A percentile compares a stretch with the other conserved stretches of the same genome.
Conservation (phyloP, 495 filamentous ascomycete genomes). For the Daldinia childiae region DNA sequence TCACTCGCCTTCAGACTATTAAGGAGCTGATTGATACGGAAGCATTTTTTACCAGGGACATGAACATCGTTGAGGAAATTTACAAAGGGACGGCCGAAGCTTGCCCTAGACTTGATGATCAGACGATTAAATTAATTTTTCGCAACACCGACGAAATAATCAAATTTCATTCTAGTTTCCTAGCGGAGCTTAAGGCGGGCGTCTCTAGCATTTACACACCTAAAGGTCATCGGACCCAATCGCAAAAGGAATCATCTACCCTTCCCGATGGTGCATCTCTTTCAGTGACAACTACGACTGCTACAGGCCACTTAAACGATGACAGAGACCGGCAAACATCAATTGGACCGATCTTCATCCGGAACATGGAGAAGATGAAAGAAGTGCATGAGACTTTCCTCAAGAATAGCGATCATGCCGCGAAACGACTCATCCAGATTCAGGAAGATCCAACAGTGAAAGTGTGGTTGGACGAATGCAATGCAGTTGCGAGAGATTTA, state of each 20-base stretch:
- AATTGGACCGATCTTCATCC: slow-evolving; percentile 80
- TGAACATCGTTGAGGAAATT: slow-evolving; percentile 95
- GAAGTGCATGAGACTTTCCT: slow-evolving; percentile 85
- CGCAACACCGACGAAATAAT: slow-evolving; percentile 89
- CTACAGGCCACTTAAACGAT: slow-evolving; percentile 51
- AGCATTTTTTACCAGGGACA: slow-evolving; percentile 83
- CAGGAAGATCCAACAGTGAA: slow-evolving; percentile 78
- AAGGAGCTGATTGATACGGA: slow-evolving; percentile 94
- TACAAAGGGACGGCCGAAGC: slow-evolving; percentile 94
- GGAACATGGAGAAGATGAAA: slow-evolving; percentile 80
- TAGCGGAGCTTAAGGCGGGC: slow-evolving; percentile 79
- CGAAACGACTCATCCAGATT: slow-evolving; percentile 76
- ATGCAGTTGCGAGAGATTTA: slow-evolving; percentile 84
- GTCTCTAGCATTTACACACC: slow-evolving; percentile 75
- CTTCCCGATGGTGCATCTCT: slow-evolving; percentile 46
- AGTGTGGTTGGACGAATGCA: slow-evolving; percentile 93
- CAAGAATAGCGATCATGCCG: slow-evolving; percentile 85
- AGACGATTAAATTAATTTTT: slow-evolving; percentile 89
- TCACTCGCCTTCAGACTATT: slow-evolving; percentile 78
- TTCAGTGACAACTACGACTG: slow-evolving; percentile 44
- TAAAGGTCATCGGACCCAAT: slow-evolving; percentile 55
- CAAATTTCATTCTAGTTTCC: slow-evolving; percentile 79
- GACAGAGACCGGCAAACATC: slow-evolving; percentile 76
- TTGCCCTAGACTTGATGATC: slow-evolving; percentile 76
- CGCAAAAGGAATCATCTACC: slow-evolving; percentile 48